These are phyloP conservation scores for Fragaria ananassa DNA, from an alignment of 306 rosid genomes.

Conservation along the genomic window DNA sequence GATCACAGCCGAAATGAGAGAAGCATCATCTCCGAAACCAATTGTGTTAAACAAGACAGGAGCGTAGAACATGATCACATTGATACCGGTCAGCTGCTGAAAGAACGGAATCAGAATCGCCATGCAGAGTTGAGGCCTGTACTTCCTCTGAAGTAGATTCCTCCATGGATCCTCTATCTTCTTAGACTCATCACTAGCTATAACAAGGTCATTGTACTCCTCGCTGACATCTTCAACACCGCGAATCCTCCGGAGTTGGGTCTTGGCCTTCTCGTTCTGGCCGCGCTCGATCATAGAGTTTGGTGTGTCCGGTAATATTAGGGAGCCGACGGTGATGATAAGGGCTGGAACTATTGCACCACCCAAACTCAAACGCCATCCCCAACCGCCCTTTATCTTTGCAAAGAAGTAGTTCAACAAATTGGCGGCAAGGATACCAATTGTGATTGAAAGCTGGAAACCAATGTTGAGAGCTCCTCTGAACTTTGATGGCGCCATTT, in stretches of 20 bases:
- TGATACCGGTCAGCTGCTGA: constrained; percentile 87
- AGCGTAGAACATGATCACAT: constrained; percentile 90
- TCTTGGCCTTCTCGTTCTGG: constrained; percentile 44
- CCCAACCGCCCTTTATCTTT: constrained; percentile 92
- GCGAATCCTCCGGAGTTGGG: constrained; percentile 43
- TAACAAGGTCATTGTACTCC: constrained; percentile 68
- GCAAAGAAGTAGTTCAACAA: constrained; percentile 82
- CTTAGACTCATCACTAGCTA: constrained; percentile 59
- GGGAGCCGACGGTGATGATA: constrained; percentile 59
- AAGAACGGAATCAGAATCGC: constrained; percentile 71
- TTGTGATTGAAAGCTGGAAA: constrained; percentile 74
- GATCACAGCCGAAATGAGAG: constrained; percentile 94
- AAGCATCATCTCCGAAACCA: constrained; percentile 57
- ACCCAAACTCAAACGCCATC: constrained; percentile 92
- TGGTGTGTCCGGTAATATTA: constrained; percentile 80
- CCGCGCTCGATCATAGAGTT: constrained; percentile 91
- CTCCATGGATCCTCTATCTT: constrained; percentile 74
- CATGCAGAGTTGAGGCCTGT: constrained; percentile 75
- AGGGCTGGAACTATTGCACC: constrained; percentile 89
- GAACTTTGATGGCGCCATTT: constrained; percentile 85
- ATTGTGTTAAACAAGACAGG: constrained; percentile 75
- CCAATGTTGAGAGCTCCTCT: constrained; percentile 87
- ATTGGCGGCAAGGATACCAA: constrained; percentile 81
- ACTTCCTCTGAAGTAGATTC: constrained; percentile 55
- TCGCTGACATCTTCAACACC: constrained; percentile 65